Base-by-base conservation (phyloP, 805 yeast genomes). In the Candida hungchunana region DNA sequence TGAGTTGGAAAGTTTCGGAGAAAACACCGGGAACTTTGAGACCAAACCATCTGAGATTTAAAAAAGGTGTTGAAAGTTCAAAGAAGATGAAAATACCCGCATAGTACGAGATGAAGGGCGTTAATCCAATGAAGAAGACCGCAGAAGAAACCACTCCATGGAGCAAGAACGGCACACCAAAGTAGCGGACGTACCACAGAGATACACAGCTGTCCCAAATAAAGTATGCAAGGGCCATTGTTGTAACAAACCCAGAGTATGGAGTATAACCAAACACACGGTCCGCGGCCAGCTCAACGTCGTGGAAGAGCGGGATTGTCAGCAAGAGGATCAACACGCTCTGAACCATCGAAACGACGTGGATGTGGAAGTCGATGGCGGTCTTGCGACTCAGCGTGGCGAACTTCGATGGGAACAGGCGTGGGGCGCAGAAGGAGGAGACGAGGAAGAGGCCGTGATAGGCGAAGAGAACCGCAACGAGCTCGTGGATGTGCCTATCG, bases 21-120 rank as follows among this genome's bases (percentile, higher is more conserved):
- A 84, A 63, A n/a, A 73, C 56, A 0, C 69, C 70, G 3, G 94
- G 90, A 18, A 85, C 67, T 43, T 79, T 76, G 14, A 82, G 64
- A 14, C 84, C 80, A 58, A 80, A 83, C 94, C 95, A 87, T 61
- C 88, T 79, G 46, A 82, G 53, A 59, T 87, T 88, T 40, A 87
- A 83, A 59, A 87, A 87, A 5, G 95, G 95, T 3, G 95, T 83
- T 26, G 90, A 80, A 33, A 80, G 66, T 62, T 87, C 96, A 60
- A 82, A 87, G 39, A 82, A 51, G 50, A 87, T 69, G 56, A 87
- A 87, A 3, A 76, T 71, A 3, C 93, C 87, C 18, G 81, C 72
- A 65, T 76, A 77, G 42, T 86, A 83, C 57, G 75, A 68, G 51
- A 83, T 73, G 60, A 76, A 84, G 8, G 94, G 95, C 7, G 63